Base-by-base conservation (phyloP, 2,329 filamentous ascomycete genomes). In the Fonsecaea pugnacius region DNA sequence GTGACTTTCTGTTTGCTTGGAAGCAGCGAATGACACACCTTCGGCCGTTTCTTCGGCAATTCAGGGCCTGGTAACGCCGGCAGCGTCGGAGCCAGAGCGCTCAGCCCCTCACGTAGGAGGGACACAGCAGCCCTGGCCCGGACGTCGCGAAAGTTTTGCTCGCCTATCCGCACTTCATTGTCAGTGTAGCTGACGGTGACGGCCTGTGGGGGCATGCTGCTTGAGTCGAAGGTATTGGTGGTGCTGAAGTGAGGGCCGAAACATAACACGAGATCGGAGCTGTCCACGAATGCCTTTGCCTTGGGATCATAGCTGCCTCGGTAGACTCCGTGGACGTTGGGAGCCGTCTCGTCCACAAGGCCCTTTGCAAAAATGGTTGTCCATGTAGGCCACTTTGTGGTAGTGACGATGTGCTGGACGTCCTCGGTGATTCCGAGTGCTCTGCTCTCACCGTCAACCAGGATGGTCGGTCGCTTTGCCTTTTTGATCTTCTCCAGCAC, bases 301-400 rank as follows among this genome's bases (percentile, higher is more conserved):
- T 70, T 68, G 30, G 66, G 66, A 6, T 77, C 68, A 63, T 75
- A 80, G 8, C 64, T 72, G 1, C 80, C 83, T 12, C 73, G 73
- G 62, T 83, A 85, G 2, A 83, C 69, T 1, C 83, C 83, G 60
- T 82, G 76, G 59, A 81, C 80, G 46, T 82, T 83, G 1, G 77
- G 73, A 27, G 74, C 58, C 0, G 73, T 74, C 69, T 84, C 82
- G 46, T 84, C 76, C 14, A 85, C 69, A 2, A 85, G 71, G 3
- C 83, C 78, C 70, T 84, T 84, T 4, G 79, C 80, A 27, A 80
- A 82, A 0, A 75, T 73, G 0, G 80, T 79, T 2, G 77, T 78
- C 72, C 77, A 82, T 0, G 80, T 83, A 0, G 82, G 82, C 74
- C 79, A 82, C 0, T 73, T 72, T 0, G 81, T 83, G 3, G n/a